A percentile compares a stretch with the other conserved stretches of the same genome.
These are phyloP conservation scores for Filobasidium floriforme DNA, from an alignment of 768 basidiomycete genomes.

Conservation along the genomic window DNA sequence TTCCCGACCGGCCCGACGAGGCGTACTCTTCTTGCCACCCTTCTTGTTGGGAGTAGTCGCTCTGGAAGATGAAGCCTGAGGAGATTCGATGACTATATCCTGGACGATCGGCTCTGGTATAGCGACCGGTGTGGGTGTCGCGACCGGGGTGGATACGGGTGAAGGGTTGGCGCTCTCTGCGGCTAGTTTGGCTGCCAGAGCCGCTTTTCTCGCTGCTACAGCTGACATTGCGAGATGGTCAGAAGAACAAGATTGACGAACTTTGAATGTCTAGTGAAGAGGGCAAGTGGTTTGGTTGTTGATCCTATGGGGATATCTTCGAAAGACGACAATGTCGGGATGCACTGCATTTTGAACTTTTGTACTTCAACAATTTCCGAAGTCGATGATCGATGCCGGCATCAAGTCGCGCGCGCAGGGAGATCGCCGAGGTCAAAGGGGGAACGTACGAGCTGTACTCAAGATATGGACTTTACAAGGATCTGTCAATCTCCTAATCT, in stretches of 20 bases:
- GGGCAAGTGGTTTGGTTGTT: not conserved
- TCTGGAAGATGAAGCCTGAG: no score
- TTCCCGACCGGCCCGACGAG: not conserved
- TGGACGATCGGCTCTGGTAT: not conserved
- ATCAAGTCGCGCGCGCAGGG: no score
- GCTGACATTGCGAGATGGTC: constrained; percentile 7
- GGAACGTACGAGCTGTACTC: no score
- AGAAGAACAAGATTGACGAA: not conserved
- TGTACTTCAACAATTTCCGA: no score
- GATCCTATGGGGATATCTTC: no score
- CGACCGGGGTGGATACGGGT: not conserved
- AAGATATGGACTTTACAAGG: no score
- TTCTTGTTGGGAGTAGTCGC: not conserved
- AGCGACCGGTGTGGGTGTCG: not conserved
- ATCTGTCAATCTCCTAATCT: no score
- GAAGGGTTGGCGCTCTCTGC: constrained; percentile 1
- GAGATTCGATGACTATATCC: not conserved
- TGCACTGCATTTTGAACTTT: no score
- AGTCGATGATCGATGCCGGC: no score
- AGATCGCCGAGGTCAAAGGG: no score
- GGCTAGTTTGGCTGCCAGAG: constrained; percentile 5
- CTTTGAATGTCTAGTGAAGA: not conserved
- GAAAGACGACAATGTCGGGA: no score
- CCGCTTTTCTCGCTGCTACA: constrained; percentile 16
- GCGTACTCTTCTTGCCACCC: not conserved